Evolutionary conservation across 306 rosid species (phyloP).

Genomic region (Medicago ruthenica): DNA sequence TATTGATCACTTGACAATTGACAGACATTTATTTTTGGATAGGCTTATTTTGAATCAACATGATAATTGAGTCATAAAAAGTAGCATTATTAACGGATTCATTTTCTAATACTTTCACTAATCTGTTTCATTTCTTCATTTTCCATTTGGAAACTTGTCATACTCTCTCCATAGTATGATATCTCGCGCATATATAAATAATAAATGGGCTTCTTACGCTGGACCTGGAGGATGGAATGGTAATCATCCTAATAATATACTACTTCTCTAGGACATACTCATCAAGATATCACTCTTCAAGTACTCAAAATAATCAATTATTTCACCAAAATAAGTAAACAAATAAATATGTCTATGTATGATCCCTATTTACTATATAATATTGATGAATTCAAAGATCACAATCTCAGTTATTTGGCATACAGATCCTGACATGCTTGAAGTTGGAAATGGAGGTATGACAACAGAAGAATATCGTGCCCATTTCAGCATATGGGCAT

Average conservation of each 20-base stretch:
- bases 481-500: constrained; percentile 86
- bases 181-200: constrained; percentile 65
- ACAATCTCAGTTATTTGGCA: constrained; percentile 16
- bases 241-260: constrained; percentile 31
- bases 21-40: background rate
- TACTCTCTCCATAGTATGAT: constrained; percentile 54
- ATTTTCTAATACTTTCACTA: constrained; percentile 9
- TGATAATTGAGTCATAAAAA: background rate
- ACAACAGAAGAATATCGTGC: constrained; percentile 73
- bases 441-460: constrained; percentile 90
- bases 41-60: constrained; percentile 14
- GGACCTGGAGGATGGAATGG: constrained; percentile 93
- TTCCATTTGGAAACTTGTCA: constrained; percentile 13
- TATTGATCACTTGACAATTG: constrained; percentile 15
- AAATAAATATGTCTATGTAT: background rate
- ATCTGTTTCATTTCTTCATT: constrained; percentile 24
- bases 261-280: background rate
- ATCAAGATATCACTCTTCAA: constrained; percentile 8
- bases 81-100: background rate
- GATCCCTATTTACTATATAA: constrained; percentile 7
- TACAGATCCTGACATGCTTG: constrained; percentile 88
- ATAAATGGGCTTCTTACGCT: constrained; percentile 81
- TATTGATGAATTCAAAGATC: constrained; percentile 4
- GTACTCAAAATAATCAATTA: background rate
- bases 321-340: constrained; percentile 4